Percentiles rank a stretch among this genome's conserved stretches.
phyloP scores from a whole-genome alignment of 345 rosid genomes.

The Acer negundo region DNA sequence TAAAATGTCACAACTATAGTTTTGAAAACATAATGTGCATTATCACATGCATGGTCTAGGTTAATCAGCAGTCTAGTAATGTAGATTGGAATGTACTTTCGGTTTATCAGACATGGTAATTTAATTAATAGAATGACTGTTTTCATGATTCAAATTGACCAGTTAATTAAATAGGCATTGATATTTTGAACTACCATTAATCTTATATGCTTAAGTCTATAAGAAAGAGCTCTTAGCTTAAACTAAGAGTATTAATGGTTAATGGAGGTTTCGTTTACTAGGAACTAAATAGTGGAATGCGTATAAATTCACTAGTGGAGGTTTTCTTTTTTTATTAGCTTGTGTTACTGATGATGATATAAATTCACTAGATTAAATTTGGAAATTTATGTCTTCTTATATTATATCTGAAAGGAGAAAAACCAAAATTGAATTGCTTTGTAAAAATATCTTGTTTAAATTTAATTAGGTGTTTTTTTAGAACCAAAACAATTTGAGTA shows the following conservation, averaged over 20 bases:
- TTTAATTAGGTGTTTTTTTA: constrained; percentile 1
- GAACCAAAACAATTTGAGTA: not conserved
- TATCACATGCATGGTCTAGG: no score
- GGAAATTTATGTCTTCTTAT: not conserved
- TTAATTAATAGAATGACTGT: not conserved
- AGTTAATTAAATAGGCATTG: not conserved
- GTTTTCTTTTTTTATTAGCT: constrained; percentile 10
- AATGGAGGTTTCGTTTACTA: no score
- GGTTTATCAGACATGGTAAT: not conserved
- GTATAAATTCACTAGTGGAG: no score
- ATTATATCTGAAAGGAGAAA: not conserved
- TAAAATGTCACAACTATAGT: no score
- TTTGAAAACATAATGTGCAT: no score
- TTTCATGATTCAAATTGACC: not conserved
- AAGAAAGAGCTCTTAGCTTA: not conserved
- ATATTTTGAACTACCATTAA: no score
- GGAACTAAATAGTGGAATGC: not conserved
- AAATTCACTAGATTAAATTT: not conserved
- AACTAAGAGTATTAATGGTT: no score
- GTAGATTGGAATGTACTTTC: not conserved
- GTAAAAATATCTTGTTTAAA: not conserved
- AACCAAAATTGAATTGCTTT: not conserved
- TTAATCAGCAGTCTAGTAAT: no score
- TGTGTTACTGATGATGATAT: not conserved
- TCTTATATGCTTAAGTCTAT: no score